A percentile compares a stretch with the other conserved stretches of the same genome.
These are phyloP conservation scores for Paragyromitra xinjiangensis DNA, from an alignment of 495 filamentous ascomycete species.

Conservation along the genomic window DNA sequence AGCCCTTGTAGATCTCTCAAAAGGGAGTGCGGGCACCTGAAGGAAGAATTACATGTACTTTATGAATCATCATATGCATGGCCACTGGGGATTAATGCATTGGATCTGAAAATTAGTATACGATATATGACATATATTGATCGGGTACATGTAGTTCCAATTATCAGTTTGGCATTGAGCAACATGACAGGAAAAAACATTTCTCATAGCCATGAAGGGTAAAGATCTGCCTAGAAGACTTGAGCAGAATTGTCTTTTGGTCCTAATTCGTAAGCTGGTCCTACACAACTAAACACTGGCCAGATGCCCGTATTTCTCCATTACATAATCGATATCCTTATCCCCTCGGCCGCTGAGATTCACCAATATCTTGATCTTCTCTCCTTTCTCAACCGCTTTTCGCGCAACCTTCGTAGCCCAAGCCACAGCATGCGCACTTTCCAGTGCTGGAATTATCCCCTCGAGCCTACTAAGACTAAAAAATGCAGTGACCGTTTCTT, in stretches of 20 bases:
- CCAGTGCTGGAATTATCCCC: conserved; percentile 52
- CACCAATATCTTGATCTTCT: conserved; percentile 48
- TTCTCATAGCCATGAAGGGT: no score
- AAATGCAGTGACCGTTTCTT: conserved; percentile 44
- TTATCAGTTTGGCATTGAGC: no score
- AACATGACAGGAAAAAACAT: no score
- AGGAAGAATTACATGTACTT: no score
- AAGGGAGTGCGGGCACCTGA: no score
- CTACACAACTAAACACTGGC: conserved; percentile 22
- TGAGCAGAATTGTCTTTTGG: background rate
- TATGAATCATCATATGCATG: no score
- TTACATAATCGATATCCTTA: conserved; percentile 58
- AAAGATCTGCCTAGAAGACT: background rate
- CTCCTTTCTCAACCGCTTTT: conserved; percentile 40
- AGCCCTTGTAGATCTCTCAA: no score
- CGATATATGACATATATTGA: no score
- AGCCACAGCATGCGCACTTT: conserved; percentile 49
- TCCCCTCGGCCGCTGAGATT: conserved; percentile 59
- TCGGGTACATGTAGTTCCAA: no score
- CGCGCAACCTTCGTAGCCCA: conserved; percentile 47
- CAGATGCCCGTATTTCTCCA: conserved; percentile 46
- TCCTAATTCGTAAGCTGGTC: background rate
- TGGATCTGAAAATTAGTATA: no score
- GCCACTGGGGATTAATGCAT: no score
- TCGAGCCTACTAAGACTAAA: conserved; percentile 44